Evolutionary conservation across 1,284 basidiomycete genomes (phyloP), one percentile per base, ranked within the genome.

Genomic region (Moniliophthora roreri): DNA sequence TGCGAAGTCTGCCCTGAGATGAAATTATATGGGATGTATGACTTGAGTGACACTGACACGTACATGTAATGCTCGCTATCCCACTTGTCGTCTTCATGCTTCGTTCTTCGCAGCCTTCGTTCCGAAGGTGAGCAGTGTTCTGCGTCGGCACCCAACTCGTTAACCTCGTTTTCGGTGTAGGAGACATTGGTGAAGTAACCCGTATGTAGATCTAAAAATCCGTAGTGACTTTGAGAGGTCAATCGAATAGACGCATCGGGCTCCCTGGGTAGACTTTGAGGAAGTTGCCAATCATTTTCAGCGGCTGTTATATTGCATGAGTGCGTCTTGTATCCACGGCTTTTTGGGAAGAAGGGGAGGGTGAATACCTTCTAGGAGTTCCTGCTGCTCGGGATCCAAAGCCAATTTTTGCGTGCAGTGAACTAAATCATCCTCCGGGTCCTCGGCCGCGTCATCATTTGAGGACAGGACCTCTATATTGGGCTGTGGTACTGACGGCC

Each of bases 61-160:
- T 16, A 89, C 89, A 91, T 84, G 63, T 92, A 93, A 67, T 92
- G 76, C 61, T 91, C 89, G 63, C 82, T 83, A 60, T 92, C 85
- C 79, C 85, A 93, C 68, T 91, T 91, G 36, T 78, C 72, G 34
- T 89, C 74, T 64, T 91, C 89, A 57, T 82, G 82, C 52, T 69
- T 64, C 8, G 82, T 58, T 45, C 88, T 77, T 53, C 69, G 68
- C 48, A 55, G 60, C 42, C 81, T 74, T 44, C 88, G 76, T 40
- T 80, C 76, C 3, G 61, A 60, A 1, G 58, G 65, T 1, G 68
- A 55, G 40, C 73, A 71, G 0, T 64, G 75, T 68, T 92, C 89
- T 15, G 77, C 84, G 54, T 85, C 77, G n/a, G 69, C 49, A 3
- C 87, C 89, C 10, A 92, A 75, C 61, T 90, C 89, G 61, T 91